These are phyloP conservation scores for Starmerella roubikii DNA, from an alignment of 805 yeast species.

Conservation along the genomic window DNA sequence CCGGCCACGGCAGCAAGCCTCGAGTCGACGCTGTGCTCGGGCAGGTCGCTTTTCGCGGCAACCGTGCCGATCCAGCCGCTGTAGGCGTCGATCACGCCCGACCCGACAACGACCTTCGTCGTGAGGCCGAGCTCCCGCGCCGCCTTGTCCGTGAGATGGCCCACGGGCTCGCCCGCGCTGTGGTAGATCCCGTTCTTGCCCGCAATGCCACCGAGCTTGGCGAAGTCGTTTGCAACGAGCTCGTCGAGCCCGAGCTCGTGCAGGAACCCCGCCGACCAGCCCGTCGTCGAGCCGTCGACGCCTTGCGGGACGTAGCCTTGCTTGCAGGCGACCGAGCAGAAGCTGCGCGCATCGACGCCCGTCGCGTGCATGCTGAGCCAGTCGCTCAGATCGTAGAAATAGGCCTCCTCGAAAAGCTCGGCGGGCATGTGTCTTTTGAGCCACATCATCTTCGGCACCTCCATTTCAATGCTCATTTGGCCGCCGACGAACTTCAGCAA, in stretches of 20 bases:
- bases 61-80: constrained; percentile 99
- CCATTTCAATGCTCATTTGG: constrained; percentile 96
- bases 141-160: constrained; percentile 48
- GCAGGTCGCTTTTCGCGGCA: constrained; percentile 56
- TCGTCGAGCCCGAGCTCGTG: constrained; percentile 57
- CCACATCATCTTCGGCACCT: constrained; percentile 94
- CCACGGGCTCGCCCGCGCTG: constrained; percentile 84
- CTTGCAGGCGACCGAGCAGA: constrained; percentile 84
- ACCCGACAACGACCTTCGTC: constrained; percentile 69
- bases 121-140: constrained; percentile 79
- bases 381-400: constrained; percentile 88
- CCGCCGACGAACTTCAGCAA: constrained; percentile 91
- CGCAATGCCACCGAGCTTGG: constrained; percentile 72
- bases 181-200: constrained; percentile 57
- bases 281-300: constrained; percentile 69
- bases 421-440: constrained; percentile 69
- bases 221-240: constrained; percentile 60
- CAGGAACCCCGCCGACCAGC: constrained; percentile 82
- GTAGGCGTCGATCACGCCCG: constrained; percentile 95
- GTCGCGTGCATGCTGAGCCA: constrained; percentile 86
- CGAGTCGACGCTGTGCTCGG: constrained; percentile 42
- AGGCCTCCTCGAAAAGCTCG: constrained; percentile 42
- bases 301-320: constrained; percentile 92
- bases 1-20: constrained; percentile 97
- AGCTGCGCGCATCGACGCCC: constrained; percentile 72